Base-by-base conservation (phyloP, 345 rosid genomes). In the Punica granatum region DNA sequence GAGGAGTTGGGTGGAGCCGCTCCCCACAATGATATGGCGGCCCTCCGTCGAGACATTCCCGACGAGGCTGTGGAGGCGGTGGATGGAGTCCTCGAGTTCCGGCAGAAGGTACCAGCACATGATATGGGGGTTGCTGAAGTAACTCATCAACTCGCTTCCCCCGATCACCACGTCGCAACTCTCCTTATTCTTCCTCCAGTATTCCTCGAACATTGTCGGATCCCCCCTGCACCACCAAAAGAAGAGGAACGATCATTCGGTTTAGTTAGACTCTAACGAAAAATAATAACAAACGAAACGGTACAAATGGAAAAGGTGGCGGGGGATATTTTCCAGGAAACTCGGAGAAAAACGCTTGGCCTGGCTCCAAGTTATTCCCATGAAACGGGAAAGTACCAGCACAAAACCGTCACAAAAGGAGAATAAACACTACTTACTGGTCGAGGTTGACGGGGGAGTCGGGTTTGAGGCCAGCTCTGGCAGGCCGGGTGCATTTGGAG, bases 81-180 rank as follows among this genome's bases (percentile, higher is more conserved):
- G 76, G 81, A 94, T 84, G 13, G 97, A 84, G 15, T 77, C 83
- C 0, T 69, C 83, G 30, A 94, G 85, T 64, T 76, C 78, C 19
- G 91, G 87, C 69, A 78, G 85, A 69, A 94, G 32, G 62, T 85
- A 94, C 99, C 99, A 91, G 77, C 99, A 94, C 21, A 85, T 1
- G 69, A 66, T 82, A 11, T 67, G 66, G 0, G 25, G 16, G 46
- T 88, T 86, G 72, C 92, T 81, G 82, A 89, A 86, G 78, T 91
- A 94, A 69, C 99, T 94, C 97, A 94, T 89, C 75, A 79, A 65
- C 46, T 91, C 88, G 21, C 80, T 70, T 14, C 92, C 95, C 2
- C 75, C 60, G 32, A 94, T 85, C 78, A 69, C 81, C 75, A 84
- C 71, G 81, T 80, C 77, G 77, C 95, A 87, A 70, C 75, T 80